phyloP scores from a whole-genome alignment of 2,329 filamentous ascomycete species.

The Fusarium temperatum region DNA sequence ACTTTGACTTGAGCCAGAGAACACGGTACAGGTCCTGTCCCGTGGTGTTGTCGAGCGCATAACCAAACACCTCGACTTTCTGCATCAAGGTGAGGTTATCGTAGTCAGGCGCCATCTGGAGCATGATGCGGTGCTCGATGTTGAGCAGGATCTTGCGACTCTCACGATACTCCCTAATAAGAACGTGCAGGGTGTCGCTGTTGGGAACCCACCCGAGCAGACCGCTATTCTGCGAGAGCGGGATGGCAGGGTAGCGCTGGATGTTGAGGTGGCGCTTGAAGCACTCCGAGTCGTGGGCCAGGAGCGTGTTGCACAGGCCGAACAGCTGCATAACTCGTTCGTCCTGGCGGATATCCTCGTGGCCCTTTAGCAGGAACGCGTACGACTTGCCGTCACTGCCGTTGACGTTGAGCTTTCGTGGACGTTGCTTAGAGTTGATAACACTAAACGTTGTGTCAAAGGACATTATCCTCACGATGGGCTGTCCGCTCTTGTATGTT shows the following conservation, averaged over 20 bases:
- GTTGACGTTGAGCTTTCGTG: slow-evolving; percentile 85
- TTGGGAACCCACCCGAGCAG: slow-evolving; percentile 96
- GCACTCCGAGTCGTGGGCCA: slow-evolving; percentile 92
- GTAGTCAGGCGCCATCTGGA: slow-evolving; percentile 99
- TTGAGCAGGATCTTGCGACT: slow-evolving; percentile 97
- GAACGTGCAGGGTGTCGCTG: slow-evolving; percentile 94
- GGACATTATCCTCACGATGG: slow-evolving; percentile 84
- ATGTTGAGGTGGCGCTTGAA: slow-evolving; percentile 98
- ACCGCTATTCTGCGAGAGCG: slow-evolving; percentile 94
- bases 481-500: slow-evolving; percentile 82
- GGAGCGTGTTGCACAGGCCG: slow-evolving; percentile 93
- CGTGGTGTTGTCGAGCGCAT: slow-evolving; percentile 98
- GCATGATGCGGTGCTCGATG: slow-evolving; percentile 99
- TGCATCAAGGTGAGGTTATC: slow-evolving; percentile 99
- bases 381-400: slow-evolving; percentile 91
- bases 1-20: slow-evolving; percentile 98
- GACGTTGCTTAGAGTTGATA: slow-evolving; percentile 96
- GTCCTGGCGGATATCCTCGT: slow-evolving; percentile 98
- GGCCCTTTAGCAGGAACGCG: slow-evolving; percentile 94
- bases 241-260: slow-evolving; percentile 95
- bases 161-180: slow-evolving; percentile 97
- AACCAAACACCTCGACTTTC: slow-evolving; percentile 99
- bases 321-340: slow-evolving; percentile 99
- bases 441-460: slow-evolving; percentile 92
- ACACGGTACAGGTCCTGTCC: slow-evolving; percentile 98